A percentile compares a stretch with the other conserved stretches of the same genome.
These are phyloP conservation scores for Globisporangium nagaii DNA, from an alignment of 352 stramenopile genomes.

Conservation along the genomic window DNA sequence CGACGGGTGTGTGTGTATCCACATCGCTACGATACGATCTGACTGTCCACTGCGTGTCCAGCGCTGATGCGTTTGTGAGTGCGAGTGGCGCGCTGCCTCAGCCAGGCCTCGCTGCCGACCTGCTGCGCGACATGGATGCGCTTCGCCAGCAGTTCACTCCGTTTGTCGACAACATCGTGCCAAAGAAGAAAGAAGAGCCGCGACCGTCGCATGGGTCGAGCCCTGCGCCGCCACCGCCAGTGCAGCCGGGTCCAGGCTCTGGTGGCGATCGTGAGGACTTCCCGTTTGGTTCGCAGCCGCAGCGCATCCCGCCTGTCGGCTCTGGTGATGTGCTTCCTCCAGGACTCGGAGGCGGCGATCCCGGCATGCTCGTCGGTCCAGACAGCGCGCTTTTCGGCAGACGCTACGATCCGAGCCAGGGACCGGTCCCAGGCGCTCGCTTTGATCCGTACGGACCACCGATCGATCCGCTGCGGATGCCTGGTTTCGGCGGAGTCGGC, in stretches of 20 bases:
- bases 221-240: slow-evolving; percentile 1
- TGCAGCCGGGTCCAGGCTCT: not conserved
- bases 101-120: slow-evolving; percentile 23
- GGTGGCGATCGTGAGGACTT: slow-evolving; percentile 5
- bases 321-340: slow-evolving; percentile 63
- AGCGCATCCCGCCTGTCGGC: slow-evolving; percentile 27
- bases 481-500: slow-evolving; percentile 22
- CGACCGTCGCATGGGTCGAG: not conserved
- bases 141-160: slow-evolving; percentile 46
- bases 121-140: slow-evolving; percentile 41
- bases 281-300: not conserved
- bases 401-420: slow-evolving; percentile 43
- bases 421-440: slow-evolving; percentile 62
- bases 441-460: slow-evolving; percentile 82
- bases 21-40: too few relatives aligned
- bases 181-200: slow-evolving; percentile 29
- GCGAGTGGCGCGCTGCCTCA: not conserved
- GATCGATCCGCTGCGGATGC: slow-evolving; percentile 42
- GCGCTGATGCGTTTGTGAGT: slow-evolving; percentile 2
- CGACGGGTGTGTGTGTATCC: not conserved
- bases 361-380: slow-evolving; percentile 69
- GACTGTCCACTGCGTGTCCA: too few relatives aligned
- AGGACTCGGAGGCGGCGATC: slow-evolving; percentile 48
- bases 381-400: slow-evolving; percentile 69
- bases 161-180: slow-evolving; percentile 53